Evolutionary conservation across 768 basidiomycete genomes (phyloP), one percentile per base, ranked within the genome.

Genomic region (Mycena rebaudengoi): DNA sequence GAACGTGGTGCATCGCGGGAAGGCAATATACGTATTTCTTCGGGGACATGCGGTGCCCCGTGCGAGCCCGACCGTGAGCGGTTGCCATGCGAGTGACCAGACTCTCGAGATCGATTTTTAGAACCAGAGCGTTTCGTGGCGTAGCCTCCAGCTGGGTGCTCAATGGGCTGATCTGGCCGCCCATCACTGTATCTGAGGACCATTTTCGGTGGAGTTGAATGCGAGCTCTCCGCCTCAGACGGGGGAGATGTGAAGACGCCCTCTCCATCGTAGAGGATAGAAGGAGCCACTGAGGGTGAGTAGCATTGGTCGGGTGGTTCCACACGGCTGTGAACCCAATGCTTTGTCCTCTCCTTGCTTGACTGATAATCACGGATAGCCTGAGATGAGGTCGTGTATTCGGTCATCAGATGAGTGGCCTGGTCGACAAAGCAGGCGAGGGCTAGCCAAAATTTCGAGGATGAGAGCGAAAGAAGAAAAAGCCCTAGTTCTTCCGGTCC

Each of bases 141-240:
- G 57, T 60, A 55, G 62, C 77, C 74, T 18, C 76, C 70, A 66
- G 78, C 79, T 68, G 74, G 73, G 51, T 81, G 75, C n/a, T 86
- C 83, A 69, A 91, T 88, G 33, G 89, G 87, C 8, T 88, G 75
- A 75, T 91, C 88, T 2, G 83, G 83, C 37, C 87, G 74, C 3
- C 91, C 90, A 70, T 90, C 87, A 21, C 78, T 80, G 73, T 88
- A 93, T 56, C 85, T 85, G 69, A 92, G 76, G 62, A 92, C 76
- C 89, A 93, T 91, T 69, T 84, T 86, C 4, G 91, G 91, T 2
- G 91, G 91, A 12, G 86, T 69, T 8, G 85, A 86, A 65, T 78
- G 76, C 10, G 82, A 78, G 71, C 85, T 86, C 60, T 78, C 83
- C 2, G 78, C 81, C 40, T 83, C 83, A 33, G 85, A 86, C 30